Evolutionary conservation across 345 rosid species (phyloP), one percentile per base, ranked within the genome.

Genomic region (Hirschfeldia incana): DNA sequence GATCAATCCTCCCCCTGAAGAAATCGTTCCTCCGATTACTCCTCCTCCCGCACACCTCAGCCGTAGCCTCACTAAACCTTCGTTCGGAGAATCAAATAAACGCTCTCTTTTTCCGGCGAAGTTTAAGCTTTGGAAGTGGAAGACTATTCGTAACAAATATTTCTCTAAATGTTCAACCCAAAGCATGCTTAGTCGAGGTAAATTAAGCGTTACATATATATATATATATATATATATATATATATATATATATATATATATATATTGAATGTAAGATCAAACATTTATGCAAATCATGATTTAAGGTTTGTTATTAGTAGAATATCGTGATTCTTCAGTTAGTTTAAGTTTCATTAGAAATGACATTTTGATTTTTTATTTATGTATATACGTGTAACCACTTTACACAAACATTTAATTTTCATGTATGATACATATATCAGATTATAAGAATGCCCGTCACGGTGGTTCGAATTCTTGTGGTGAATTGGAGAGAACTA

Each of bases 41-140:
- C 97, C 93, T 12, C 97, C 97, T 0, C 98, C 97, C 0, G 94
- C 97, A 0, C 5, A 84, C 32, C 78, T 86, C 7, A 88, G 93
- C 82, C 76, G 74, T 5, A 78, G 83, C 11, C 82, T 89, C 3
- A 89, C 92, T 1, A 91, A 83, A 74, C 97, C 94, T 7, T 77
- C 87, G 39, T 39, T 80, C 30, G 59, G 64, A 59, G 77, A 74
- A 7, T 77, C 82, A 15, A 82, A 8, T 15, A 79, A 81, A 79
- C 39, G 64, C 37, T 84, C 83, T 2, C n/a, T 75, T 39, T 73
- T 77, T 5, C 58, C 79, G 76, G 79, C 66, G 9, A 86, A 75
- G 65, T 68, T 87, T 58, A 83, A 63, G 83, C 81, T 86, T 67
- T 88, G 91, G 92, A 88, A 61, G 70, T 83, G 72, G 33, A 69